Evolutionary conservation across 2,329 filamentous ascomycete genomes (phyloP), one percentile per base, ranked within the genome.

Genomic region (Pseudogymnoascus pannorum): DNA sequence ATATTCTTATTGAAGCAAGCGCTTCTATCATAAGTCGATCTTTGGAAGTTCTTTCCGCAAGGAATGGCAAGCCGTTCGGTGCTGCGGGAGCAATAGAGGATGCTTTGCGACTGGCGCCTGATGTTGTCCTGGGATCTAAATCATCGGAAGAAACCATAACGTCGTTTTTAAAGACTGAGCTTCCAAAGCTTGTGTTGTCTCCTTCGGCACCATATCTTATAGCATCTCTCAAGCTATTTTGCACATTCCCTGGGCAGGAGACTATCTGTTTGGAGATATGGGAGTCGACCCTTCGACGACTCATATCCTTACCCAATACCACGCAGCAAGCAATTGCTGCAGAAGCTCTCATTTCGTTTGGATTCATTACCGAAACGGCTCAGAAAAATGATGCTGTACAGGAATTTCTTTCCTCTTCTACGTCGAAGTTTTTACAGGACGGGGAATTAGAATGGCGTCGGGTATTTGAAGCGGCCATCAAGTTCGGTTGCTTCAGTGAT

Each of bases 151-250:
- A 75, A 0, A 73, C 80, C 14, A 73, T 86, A 2, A 71, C 73
- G 1, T 65, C 67, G 0, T 84, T 89, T 42, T 73, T 88, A 4
- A 72, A 77, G 18, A 75, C 83, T 1, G 77, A 86, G 63, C 76
- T 88, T 12, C 76, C 81, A 0, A 74, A 77, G 1, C 75, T 94
- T 14, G 74, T 92, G 2, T 74, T 81, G 1, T 92, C 90, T 0
- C 83, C 88, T 0, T 92, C 91, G 1, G 83, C 84, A 0, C 73
- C 81, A 1, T 81, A 87, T 58, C 72, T 96, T 0, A 76, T 92
- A 6, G 82, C 86, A 0, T 83, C 86, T 9, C 76, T 96, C 0
- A 81, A 86, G 57, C 72, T 81, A 0, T 76, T 86, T 40, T 79
- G 81, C 1, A 71, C 76, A 29, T 75, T 77, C 14, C 72, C 73